Percentiles rank a stretch among this genome's conserved stretches.
Conservation (phyloP, 306 rosid species). For the Biancaea sappan region DNA sequence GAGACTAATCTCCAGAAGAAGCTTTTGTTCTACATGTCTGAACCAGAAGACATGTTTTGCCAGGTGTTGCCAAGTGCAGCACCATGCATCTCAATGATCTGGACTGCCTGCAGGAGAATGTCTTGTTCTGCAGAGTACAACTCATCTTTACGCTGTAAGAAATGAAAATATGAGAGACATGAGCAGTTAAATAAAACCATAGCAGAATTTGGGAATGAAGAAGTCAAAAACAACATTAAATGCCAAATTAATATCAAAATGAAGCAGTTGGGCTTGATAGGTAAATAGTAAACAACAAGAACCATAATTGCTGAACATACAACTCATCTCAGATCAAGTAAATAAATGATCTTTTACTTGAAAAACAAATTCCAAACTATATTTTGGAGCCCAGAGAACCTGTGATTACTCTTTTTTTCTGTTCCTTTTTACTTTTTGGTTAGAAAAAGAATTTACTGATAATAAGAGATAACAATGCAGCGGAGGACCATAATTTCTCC, state of each 20-base stretch:
- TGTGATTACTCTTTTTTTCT: no score
- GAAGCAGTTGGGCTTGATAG: no score
- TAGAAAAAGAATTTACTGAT: no score
- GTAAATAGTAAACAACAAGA: no score
- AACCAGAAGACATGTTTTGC: slow-evolving; percentile 26
- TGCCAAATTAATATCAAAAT: slow-evolving; percentile 7
- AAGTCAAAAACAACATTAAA: slow-evolving; percentile 11
- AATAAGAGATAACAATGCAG: no score
- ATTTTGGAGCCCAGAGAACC: no score
- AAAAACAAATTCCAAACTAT: no score
- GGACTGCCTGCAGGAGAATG: slow-evolving; percentile 65
- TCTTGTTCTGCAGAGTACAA: slow-evolving; percentile 73
- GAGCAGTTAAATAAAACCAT: background rate
- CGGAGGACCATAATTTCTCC: no score
- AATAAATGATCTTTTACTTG: background rate
- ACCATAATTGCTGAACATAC: no score
- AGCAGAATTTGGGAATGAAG: slow-evolving; percentile 16
- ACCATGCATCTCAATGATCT: slow-evolving; percentile 68
- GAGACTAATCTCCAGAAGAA: background rate
- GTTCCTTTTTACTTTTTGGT: no score
- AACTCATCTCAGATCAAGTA: background rate
- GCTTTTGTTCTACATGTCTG: background rate
- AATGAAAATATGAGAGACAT: slow-evolving; percentile 8
- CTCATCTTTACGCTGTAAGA: slow-evolving; percentile 70
- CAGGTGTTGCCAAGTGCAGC: slow-evolving; percentile 55